Conservation (phyloP, 129 eudicot genomes). For the Mikania micrantha region DNA sequence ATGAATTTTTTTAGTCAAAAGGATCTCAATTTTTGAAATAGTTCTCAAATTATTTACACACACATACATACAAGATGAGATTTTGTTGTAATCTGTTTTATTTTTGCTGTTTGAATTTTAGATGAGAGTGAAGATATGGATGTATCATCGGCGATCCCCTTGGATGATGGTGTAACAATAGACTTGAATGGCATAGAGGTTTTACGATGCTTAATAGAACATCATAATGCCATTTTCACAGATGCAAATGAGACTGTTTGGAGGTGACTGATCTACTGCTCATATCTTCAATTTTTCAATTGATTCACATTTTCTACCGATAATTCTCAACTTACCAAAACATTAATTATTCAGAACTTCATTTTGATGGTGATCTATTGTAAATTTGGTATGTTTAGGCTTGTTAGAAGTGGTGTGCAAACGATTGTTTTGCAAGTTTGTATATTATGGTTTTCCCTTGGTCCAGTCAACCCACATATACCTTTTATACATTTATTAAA, state of each 20-base stretch:
- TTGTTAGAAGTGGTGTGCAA: constrained; percentile 5
- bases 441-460: constrained; percentile 7
- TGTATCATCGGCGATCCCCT: constrained; percentile 75
- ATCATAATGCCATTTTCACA: constrained; percentile 85
- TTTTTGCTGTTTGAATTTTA: constrained; percentile 9
- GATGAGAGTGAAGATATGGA: constrained; percentile 66
- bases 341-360: constrained; percentile 9
- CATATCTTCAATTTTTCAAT: neutral
- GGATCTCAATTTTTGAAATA: too few species aligned
- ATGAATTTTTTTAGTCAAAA: too few species aligned
- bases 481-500: neutral
- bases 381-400: constrained; percentile 22
- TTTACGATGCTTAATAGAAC: constrained; percentile 75
- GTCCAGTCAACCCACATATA: neutral
- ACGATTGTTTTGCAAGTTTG: constrained; percentile 10
- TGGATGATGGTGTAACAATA: constrained; percentile 71
- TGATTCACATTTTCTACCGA: neutral
- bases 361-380: constrained; percentile 20
- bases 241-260: constrained; percentile 90
- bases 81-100: neutral
- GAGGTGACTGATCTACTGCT: constrained; percentile 38
- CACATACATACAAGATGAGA: neutral
- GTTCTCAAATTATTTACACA: too few species aligned
- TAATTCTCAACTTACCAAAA: neutral
- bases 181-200: constrained; percentile 82